Percentiles rank a stretch among this genome's conserved stretches.
Evolutionary conservation across 2,329 filamentous ascomycete genomes (phyloP).

Genomic region (Microdochium trichocladiopsis): DNA sequence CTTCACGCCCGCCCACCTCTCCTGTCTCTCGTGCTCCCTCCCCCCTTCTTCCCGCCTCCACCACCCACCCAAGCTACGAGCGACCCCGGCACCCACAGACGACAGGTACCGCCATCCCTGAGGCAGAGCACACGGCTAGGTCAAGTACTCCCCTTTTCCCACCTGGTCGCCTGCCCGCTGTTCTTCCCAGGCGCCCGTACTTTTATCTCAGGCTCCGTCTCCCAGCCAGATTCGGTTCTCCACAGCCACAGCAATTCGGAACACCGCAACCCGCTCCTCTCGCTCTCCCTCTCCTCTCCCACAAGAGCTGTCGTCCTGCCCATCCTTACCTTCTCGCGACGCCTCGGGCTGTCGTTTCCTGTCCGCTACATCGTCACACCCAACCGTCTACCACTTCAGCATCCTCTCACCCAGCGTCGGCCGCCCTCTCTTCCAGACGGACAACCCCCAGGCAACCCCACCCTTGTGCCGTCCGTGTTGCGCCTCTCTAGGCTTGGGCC

Average conservation of each 20-base stretch:
- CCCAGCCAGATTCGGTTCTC: neutral
- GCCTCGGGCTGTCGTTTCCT: neutral
- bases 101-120: neutral
- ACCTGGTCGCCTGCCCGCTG: too few species aligned
- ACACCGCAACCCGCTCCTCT: neutral
- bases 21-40: neutral
- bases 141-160: neutral
- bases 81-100: too few species aligned
- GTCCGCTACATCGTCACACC: neutral
- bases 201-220: neutral
- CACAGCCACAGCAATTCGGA: neutral
- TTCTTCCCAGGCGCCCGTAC: too few species aligned
- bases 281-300: neutral
- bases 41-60: neutral
- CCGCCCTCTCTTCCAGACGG: neutral
- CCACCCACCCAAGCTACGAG: neutral
- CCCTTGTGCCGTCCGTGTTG: neutral
- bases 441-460: neutral
- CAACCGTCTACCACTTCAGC: neutral
- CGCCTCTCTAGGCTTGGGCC: neutral
- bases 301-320: neutral
- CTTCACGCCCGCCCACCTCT: neutral
- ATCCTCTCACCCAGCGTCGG: neutral
- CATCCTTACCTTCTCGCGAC: neutral
- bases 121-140: too few species aligned